These are phyloP conservation scores for Teratosphaeria nubilosa DNA, from an alignment of 2,329 filamentous ascomycete species.

Conservation along the genomic window DNA sequence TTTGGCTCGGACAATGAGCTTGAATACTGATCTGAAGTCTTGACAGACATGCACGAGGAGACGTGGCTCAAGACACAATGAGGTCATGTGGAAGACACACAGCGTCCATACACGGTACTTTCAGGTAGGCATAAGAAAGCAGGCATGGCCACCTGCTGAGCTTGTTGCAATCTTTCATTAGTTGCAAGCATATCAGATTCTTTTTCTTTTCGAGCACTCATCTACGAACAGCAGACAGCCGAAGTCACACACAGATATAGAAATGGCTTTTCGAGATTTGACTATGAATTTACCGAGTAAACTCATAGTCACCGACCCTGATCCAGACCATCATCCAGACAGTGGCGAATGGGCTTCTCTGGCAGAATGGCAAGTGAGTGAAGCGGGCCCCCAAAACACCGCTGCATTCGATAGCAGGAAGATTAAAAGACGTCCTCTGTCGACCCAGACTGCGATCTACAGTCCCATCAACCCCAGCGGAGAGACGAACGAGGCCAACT, in stretches of 20 bases:
- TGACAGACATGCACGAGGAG: background rate
- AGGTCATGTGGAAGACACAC: background rate
- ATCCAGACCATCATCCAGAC: background rate
- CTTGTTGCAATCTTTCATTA: too few relatives aligned
- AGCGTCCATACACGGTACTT: background rate
- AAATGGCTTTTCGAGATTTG: background rate
- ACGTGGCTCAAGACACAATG: background rate
- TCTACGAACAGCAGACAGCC: background rate
- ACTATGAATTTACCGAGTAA: background rate
- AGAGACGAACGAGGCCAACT: background rate
- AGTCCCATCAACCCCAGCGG: background rate
- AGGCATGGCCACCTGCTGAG: background rate
- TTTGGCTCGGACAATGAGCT: too few relatives aligned
- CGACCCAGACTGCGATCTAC: background rate
- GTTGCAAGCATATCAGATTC: too few relatives aligned
- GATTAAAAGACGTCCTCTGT: background rate
- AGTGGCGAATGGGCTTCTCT: background rate
- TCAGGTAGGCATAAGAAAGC: background rate
- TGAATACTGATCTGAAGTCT: too few relatives aligned
- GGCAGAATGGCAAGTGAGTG: background rate
- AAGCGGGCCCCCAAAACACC: background rate
- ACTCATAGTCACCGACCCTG: background rate
- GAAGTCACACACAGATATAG: background rate
- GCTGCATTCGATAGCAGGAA: background rate
- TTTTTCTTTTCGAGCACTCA: too few relatives aligned